phyloP scores from a whole-genome alignment of 2,329 filamentous ascomycete genomes.

The Grosmannia serpens region DNA sequence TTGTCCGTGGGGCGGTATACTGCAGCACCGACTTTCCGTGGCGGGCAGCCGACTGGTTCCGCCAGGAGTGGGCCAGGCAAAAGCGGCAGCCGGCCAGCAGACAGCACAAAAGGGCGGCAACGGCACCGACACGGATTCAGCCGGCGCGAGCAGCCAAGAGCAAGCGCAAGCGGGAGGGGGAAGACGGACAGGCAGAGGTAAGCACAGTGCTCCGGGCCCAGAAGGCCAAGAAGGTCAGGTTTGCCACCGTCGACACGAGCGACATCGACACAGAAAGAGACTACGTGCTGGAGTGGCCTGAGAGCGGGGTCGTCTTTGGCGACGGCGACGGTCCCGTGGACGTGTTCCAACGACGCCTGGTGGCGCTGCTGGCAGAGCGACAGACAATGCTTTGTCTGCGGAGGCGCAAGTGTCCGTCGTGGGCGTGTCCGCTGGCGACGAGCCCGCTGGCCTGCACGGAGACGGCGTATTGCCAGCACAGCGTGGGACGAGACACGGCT shows the following conservation, averaged over 20 bases:
- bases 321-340: background rate
- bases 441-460: background rate
- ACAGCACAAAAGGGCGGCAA: background rate
- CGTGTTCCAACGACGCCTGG: background rate
- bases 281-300: background rate
- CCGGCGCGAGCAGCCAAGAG: slow-evolving; percentile 2
- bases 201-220: background rate
- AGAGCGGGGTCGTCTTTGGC: background rate
- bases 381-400: background rate
- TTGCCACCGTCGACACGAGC: background rate
- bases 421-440: background rate
- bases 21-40: slow-evolving; percentile 1
- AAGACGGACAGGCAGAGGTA: background rate
- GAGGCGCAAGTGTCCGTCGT: background rate
- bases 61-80: background rate
- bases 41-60: slow-evolving; percentile 4
- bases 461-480: slow-evolving; percentile 2
- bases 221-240: background rate
- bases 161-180: background rate
- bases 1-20: background rate
- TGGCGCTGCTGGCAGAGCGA: background rate
- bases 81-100: background rate
- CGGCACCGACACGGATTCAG: slow-evolving; percentile 1
- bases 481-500: background rate
- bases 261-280: background rate